Evolutionary conservation across 2,329 filamentous ascomycete genomes (phyloP), one percentile per base, ranked within the genome.

Genomic region (Thermomyces lanuginosus): DNA sequence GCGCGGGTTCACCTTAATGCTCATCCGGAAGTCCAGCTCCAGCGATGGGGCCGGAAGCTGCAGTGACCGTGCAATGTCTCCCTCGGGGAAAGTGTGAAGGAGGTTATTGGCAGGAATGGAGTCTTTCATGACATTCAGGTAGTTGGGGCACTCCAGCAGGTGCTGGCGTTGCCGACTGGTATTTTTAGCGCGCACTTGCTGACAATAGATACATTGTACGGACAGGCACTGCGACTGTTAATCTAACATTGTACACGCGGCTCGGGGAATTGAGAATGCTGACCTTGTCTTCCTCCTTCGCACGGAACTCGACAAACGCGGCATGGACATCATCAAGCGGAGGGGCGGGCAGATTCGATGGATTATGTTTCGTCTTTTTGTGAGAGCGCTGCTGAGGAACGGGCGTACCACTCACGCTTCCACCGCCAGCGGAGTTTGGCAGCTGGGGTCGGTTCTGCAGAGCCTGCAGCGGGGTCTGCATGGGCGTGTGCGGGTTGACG

Each of bases 11-110:
- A 64, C 44, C 37, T 62, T 62, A 29, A 64, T 54, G 38, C 58
- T 61, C 50, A 65, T 62, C 26, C 61, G 58, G 45, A 64, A 65
- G 37, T 65, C 61, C 23, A 64, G 49, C 34, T 63, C 60, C 16
- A 64, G 51, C 4, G 48, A 46, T 1, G 61, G 61, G 5, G 53
- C 48, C 6, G 61, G 61, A 15, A 63, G 48, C 36, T 58, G 54
- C 23, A 61, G 40, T 6, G 56, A 60, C 10, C 58, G 57, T 12
- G 58, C 58, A 27, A 60, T 45, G 41, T 63, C 58, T 24, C 56
- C 56, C 39, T 61, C 58, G 16, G 60, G 59, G 38, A 62, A 63
- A 21, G 57, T 58, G 39, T 63, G 58, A 16, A 62, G 52, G 23
- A 63, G 47, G 33, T 61, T 61, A 35, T 63, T 63, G 27, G 60